A percentile compares a stretch with the other conserved stretches of the same genome.
phyloP scores from a whole-genome alignment of 495 filamentous ascomycete genomes.

The Xylaria cubensis region DNA sequence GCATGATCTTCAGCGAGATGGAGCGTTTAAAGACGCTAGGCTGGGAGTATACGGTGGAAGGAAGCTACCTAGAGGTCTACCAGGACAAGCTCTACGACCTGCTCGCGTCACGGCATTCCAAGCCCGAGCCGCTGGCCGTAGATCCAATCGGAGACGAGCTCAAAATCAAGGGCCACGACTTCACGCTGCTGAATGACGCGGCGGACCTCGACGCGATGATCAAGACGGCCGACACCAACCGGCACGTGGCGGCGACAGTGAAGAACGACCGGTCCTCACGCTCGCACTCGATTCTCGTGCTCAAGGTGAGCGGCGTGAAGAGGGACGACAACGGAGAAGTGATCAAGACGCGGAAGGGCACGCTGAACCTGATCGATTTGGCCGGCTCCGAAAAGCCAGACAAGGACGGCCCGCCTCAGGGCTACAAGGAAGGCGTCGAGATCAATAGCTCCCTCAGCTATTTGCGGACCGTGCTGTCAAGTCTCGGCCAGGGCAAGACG shows the following conservation, averaged over 20 bases:
- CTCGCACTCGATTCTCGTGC: conserved; percentile 95
- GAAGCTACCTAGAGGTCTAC: conserved; percentile 98
- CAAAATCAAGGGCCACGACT: conserved; percentile 65
- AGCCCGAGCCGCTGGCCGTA: conserved; percentile 88
- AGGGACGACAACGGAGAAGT: conserved; percentile 72
- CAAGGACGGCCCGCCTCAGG: conserved; percentile 80
- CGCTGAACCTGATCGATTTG: conserved; percentile 94
- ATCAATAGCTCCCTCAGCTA: conserved; percentile 95
- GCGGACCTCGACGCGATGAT: conserved; percentile 84
- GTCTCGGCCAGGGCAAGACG: conserved; percentile 84
- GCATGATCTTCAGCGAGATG: conserved; percentile 90
- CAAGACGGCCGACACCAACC: conserved; percentile 76
- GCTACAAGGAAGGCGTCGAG: conserved; percentile 92
- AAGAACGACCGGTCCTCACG: conserved; percentile 94
- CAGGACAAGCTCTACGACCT: conserved; percentile 97
- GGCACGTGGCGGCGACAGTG: conserved; percentile 92
- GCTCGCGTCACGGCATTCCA: conserved; percentile 82
- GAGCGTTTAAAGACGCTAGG: conserved; percentile 83
- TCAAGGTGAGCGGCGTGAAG: conserved; percentile 74
- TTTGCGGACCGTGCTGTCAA: conserved; percentile 92
- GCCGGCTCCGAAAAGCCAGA: conserved; percentile 91
- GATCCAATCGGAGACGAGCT: conserved; percentile 51
- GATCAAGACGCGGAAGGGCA: conserved; percentile 85
- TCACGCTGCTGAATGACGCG: conserved; percentile 76
- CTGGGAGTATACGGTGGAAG: conserved; percentile 93